A percentile compares a stretch with the other conserved stretches of the same genome.
Conservation (phyloP, 2,329 filamentous ascomycete species). For the Xylaria sp. region DNA sequence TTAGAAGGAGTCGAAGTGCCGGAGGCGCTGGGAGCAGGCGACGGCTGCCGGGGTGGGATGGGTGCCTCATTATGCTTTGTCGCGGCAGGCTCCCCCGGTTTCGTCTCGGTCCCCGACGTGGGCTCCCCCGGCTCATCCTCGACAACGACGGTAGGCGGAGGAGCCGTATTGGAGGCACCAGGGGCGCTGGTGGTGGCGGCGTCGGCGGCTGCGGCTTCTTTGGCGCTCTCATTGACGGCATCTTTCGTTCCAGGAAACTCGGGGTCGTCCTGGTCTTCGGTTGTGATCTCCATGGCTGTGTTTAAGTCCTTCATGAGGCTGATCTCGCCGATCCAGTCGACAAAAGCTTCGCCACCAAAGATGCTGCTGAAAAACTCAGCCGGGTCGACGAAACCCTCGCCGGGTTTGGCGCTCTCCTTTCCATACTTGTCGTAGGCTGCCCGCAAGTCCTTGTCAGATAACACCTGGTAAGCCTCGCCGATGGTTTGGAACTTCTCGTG, state of each 20-base stretch:
- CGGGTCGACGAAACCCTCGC: conserved; percentile 93
- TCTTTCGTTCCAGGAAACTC: conserved; percentile 69
- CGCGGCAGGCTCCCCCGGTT: conserved; percentile 35
- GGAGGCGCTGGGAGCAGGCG: conserved; percentile 54
- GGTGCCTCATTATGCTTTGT: conserved; percentile 45
- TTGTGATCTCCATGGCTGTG: conserved; percentile 97
- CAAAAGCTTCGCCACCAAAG: conserved; percentile 95
- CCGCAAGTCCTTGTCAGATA: conserved; percentile 87
- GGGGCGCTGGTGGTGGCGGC: conserved; percentile 7
- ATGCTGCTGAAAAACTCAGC: conserved; percentile 99
- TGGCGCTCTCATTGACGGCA: conserved; percentile 65
- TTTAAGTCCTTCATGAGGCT: conserved; percentile 98
- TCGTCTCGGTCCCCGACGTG: conserved; percentile 46
- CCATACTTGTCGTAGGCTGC: conserved; percentile 96
- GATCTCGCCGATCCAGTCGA: conserved; percentile 97
- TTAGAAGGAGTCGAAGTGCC: conserved; percentile 54
- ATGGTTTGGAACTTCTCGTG: conserved; percentile 95
- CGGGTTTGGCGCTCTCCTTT: conserved; percentile 91
- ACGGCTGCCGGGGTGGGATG: conserved; percentile 51
- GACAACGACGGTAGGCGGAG: conserved; percentile 42
- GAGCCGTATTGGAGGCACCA: conserved; percentile 15
- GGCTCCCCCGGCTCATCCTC: conserved; percentile 47
- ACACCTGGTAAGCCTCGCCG: conserved; percentile 78
- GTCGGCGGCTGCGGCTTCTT: conserved; percentile 45
- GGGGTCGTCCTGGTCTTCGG: conserved; percentile 70